Conservation (phyloP, 2,329 filamentous ascomycete species). For the Aspergillus aculeatinus region DNA sequence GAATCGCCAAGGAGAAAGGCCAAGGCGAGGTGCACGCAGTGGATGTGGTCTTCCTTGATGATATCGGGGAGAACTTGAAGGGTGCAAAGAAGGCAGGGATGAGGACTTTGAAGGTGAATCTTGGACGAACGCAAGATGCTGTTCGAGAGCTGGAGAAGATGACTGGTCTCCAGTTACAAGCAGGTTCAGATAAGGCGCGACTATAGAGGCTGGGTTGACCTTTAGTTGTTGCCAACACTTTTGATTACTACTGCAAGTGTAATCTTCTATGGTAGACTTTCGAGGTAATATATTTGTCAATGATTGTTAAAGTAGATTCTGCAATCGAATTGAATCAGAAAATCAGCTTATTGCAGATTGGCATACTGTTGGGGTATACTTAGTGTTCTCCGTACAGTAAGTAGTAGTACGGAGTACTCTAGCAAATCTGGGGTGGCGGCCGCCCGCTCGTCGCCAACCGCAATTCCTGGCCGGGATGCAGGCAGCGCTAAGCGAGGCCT, state of each 20-base stretch:
- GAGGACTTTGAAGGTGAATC: constrained; percentile 76
- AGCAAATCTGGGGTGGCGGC: not conserved
- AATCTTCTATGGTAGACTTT: not conserved
- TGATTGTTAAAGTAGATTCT: not conserved
- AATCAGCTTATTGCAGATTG: not conserved
- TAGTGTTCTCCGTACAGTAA: not conserved
- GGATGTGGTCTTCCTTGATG: constrained; percentile 85
- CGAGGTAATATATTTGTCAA: not conserved
- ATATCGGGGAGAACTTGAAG: constrained; percentile 92
- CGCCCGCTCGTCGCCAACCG: constrained; percentile 42
- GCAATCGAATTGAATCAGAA: not conserved
- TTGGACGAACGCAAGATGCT: constrained; percentile 76
- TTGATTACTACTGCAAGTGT: not conserved
- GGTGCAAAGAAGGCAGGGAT: constrained; percentile 72
- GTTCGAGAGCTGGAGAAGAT: constrained; percentile 76
- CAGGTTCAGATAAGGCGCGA: constrained; percentile 37
- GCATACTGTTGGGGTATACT: not conserved
- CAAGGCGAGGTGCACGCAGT: constrained; percentile 57
- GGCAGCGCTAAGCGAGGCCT: constrained; percentile 43
- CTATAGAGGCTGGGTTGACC: constrained; percentile 24
- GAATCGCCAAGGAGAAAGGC: constrained; percentile 58
- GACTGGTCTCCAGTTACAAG: constrained; percentile 61
- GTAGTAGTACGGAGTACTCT: too few species aligned
- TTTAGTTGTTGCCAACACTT: not conserved
- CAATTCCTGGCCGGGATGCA: constrained; percentile 35